Evolutionary conservation across 164 flowering plant genomes (phyloP).

Genomic region (Stephania japonica): DNA sequence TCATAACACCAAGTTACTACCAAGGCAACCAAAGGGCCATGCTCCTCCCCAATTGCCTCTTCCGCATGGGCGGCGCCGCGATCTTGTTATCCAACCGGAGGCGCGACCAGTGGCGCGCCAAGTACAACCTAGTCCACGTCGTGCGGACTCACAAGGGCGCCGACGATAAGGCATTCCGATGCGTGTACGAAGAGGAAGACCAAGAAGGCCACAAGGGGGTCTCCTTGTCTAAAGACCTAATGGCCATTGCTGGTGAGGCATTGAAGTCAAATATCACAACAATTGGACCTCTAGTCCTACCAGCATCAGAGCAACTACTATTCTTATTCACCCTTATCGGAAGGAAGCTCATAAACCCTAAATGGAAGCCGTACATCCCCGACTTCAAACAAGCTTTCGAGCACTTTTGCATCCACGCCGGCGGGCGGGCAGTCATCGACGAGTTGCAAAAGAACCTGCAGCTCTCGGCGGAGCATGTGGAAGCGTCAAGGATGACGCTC

Average conservation of each 20-base stretch:
- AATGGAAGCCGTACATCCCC: conserved; percentile 60
- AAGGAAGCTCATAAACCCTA: conserved; percentile 42
- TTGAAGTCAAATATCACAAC: conserved; percentile 56
- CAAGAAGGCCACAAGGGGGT: conserved; percentile 45
- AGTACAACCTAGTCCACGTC: conserved; percentile 44
- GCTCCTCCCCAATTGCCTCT: conserved; percentile 58
- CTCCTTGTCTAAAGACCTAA: conserved; percentile 46
- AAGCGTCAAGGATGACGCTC: conserved; percentile 62
- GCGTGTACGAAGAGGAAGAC: conserved; percentile 52
- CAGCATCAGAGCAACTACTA: conserved; percentile 51
- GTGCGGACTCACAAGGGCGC: conserved; percentile 59
- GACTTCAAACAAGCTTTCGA: conserved; percentile 68
- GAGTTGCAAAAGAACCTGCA: conserved; percentile 56
- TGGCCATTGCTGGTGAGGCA: conserved; percentile 66
- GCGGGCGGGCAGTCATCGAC: conserved; percentile 63
- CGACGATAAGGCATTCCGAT: conserved; percentile 46
- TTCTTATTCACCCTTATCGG: conserved; percentile 39
- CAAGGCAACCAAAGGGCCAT: conserved; percentile 46
- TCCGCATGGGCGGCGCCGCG: conserved; percentile 64
- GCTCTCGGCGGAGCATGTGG: conserved; percentile 52
- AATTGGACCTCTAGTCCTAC: conserved; percentile 53
- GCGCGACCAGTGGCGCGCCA: conserved; percentile 31
- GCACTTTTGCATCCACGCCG: conserved; percentile 75
- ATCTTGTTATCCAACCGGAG: conserved; percentile 41
- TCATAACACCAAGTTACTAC: conserved; percentile 52